These are phyloP conservation scores for Salicornia ramosissima DNA, from an alignment of 148 eudicot species.

Conservation along the genomic window DNA sequence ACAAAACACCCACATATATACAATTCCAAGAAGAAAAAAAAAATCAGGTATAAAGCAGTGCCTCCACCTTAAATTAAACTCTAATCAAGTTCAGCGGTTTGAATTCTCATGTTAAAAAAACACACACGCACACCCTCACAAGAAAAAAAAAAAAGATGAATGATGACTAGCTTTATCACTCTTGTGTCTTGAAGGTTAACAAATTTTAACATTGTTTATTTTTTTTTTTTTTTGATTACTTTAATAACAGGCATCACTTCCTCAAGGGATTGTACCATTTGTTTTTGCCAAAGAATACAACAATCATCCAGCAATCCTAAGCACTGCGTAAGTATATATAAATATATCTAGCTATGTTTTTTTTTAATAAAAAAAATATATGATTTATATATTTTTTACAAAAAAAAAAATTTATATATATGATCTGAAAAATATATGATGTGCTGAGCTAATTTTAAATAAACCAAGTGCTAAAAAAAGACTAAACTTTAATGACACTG, in stretches of 20 bases:
- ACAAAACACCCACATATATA: too few relatives aligned
- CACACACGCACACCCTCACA: too few relatives aligned
- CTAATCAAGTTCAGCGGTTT: too few relatives aligned
- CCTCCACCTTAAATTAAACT: too few relatives aligned
- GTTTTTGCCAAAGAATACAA: constrained; percentile 92
- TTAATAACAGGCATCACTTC: constrained; percentile 76
- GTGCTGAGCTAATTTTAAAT: neutral
- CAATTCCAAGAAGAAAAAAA: too few relatives aligned
- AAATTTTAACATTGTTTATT: neutral
- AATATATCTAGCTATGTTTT: neutral
- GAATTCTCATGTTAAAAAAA: too few relatives aligned
- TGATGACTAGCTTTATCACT: too few relatives aligned
- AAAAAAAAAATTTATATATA: neutral
- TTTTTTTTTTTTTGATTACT: neutral
- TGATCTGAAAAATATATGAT: neutral
- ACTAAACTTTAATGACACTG: neutral
- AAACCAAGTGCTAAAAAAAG: neutral
- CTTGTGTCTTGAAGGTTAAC: neutral
- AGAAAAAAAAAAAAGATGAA: too few relatives aligned
- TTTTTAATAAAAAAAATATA: too few relatives aligned
- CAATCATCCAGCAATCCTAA: constrained; percentile 79
- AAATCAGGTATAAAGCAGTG: too few relatives aligned
- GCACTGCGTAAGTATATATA: constrained; percentile 66
- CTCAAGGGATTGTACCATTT: constrained; percentile 95
- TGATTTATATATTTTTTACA: too few relatives aligned